Base-by-base conservation (phyloP, 306 rosid genomes). In the Argentina anserina region DNA sequence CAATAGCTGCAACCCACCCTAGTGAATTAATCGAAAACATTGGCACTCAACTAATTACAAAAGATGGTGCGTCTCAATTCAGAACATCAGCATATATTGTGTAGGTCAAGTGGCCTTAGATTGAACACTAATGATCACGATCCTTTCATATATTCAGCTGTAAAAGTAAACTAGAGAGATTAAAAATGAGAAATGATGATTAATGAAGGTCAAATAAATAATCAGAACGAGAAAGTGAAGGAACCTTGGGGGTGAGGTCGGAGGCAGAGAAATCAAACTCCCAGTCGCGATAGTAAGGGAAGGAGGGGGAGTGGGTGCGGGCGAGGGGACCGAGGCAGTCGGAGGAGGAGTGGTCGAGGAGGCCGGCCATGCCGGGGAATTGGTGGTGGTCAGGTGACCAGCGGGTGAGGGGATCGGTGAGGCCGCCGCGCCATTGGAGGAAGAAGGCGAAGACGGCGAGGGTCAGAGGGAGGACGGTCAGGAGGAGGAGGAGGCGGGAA, bases 401-500 rank as follows among this genome's bases (percentile, higher is more conserved):
- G 12, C 93, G 93, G 72, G 86, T 62, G 49, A 86, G 17, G 14
- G 95, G 98, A 67, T 90, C 98, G 78, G 84, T 84, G 81, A 90
- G 78, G 4, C 96, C 97, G 9, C 97, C 98, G 2, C 96, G 97
- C 97, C 97, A 90, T 89, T 90, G 97, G 71, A 93, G 96, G 67
- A 93, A 1, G 83, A 93, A 93, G 25, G 98, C 97, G 40, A 93
- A 78, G 80, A 78, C 59, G 29, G 98, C 98, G 18, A 93, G 90
- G 60, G 90, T 79, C 40, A 90, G 81, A 0, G 90, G 96, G 6
- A 90, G 90, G 20, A 93, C 23, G 13, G 97, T 90, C 3, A 90
- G 78, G 31, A 93, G 84, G 4, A 90, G 50, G 45, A 90, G 81
- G 15, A 93, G 63, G 23, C 96, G 91, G 0, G 96, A 85, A 26